Evolutionary conservation across 768 basidiomycete genomes (phyloP).

Genomic region (Rhizopogon rudus): DNA sequence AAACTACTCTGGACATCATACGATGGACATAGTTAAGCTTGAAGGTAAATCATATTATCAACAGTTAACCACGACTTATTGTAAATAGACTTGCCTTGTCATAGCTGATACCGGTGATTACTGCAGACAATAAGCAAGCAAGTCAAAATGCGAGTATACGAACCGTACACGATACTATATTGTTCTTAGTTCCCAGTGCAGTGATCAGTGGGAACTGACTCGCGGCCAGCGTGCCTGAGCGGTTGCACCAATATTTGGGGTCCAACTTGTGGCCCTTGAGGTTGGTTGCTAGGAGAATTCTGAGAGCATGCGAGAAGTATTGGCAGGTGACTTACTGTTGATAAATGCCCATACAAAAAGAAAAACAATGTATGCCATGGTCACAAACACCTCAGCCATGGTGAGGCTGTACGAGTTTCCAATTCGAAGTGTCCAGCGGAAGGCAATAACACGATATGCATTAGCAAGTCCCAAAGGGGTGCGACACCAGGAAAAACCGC

Average conservation of each 20-base stretch:
- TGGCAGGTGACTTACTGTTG: conserved; percentile 14
- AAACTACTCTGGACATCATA: conserved; percentile 36
- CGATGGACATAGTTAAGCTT: conserved; percentile 37
- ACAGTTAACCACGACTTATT: background rate
- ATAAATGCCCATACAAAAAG: conserved; percentile 23
- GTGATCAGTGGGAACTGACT: conserved; percentile 51
- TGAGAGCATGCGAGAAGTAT: no score
- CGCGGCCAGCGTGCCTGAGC: conserved; percentile 37
- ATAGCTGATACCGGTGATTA: conserved; percentile 46
- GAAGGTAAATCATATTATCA: background rate
- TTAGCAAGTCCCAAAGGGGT: conserved; percentile 22
- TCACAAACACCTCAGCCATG: conserved; percentile 32
- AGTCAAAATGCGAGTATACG: background rate
- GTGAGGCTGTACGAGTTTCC: conserved; percentile 29
- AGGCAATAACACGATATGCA: conserved; percentile 25
- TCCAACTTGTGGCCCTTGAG: conserved; percentile 15
- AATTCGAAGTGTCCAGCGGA: conserved; percentile 25
- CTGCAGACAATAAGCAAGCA: conserved; percentile 20
- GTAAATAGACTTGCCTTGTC: conserved; percentile 29
- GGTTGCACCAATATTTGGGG: conserved; percentile 24
- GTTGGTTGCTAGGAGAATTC: conserved; percentile 14
- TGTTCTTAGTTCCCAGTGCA: conserved; percentile 58
- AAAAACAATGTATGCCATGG: conserved; percentile 27
- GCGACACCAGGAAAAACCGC: conserved; percentile 9
- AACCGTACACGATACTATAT: conserved; percentile 37